Evolutionary conservation across 1,284 basidiomycete genomes (phyloP).

Genomic region (Cryptococcus sp.): DNA sequence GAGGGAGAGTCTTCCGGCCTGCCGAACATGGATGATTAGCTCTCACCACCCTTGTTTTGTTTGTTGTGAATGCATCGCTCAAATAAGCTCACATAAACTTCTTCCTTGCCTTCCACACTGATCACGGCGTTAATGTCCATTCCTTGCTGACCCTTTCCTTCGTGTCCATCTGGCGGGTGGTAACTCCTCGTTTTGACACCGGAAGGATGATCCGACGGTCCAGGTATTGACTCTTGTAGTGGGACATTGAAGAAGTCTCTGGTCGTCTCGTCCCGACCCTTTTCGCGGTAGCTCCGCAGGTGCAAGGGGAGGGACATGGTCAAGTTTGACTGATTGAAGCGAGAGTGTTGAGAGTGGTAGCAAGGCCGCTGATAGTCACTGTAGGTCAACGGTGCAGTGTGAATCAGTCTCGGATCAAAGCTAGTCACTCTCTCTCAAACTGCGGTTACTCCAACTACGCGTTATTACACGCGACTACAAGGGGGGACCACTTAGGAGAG

Average conservation of each 20-base stretch:
- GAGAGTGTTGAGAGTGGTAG: not conserved
- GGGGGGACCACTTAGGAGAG: no score
- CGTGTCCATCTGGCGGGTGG: conserved; percentile 2
- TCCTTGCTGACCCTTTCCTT: conserved; percentile 48
- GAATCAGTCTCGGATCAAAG: no score
- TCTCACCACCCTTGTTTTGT: not conserved
- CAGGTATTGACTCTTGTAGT: conserved; percentile 38
- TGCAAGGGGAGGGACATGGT: conserved; percentile 60
- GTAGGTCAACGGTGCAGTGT: no score
- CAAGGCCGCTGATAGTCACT: no score
- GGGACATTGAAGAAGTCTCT: conserved; percentile 84
- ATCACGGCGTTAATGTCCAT: conserved; percentile 92
- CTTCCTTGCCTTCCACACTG: conserved; percentile 78
- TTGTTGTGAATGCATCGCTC: not conserved
- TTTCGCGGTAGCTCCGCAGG: conserved; percentile 85
- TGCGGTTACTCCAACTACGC: no score
- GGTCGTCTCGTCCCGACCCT: conserved; percentile 77
- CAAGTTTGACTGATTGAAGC: conserved; percentile 1
- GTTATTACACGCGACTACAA: no score
- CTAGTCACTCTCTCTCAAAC: no score
- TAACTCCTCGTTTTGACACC: conserved; percentile 33
- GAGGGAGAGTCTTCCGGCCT: conserved; percentile 90
- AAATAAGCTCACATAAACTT: conserved; percentile 77
- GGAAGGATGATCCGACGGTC: conserved; percentile 35
- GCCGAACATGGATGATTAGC: not conserved